A percentile compares a stretch with the other conserved stretches of the same genome.
These are phyloP conservation scores for Vicia villosa DNA, from an alignment of 306 rosid genomes.

Conservation along the genomic window DNA sequence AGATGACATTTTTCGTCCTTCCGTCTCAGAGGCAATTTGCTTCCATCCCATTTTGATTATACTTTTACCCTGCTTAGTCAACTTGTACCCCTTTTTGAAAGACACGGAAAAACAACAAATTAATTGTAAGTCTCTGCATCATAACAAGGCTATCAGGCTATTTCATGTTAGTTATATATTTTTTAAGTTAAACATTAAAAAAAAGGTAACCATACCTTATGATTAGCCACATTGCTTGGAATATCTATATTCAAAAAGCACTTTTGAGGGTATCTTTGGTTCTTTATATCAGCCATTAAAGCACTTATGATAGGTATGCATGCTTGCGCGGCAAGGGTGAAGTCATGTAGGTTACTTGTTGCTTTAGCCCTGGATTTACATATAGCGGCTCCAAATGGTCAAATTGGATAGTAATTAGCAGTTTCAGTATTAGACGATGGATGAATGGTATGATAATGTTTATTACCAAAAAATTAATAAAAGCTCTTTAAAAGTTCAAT, in stretches of 20 bases:
- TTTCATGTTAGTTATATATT: background rate
- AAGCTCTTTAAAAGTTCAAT: conserved; percentile 1
- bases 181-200: background rate
- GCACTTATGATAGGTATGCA: conserved; percentile 75
- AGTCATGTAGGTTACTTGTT: conserved; percentile 58
- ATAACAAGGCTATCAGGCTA: background rate
- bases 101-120: conserved; percentile 35
- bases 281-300: conserved; percentile 61
- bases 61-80: conserved; percentile 71
- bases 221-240: conserved; percentile 61
- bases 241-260: conserved; percentile 81
- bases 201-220: conserved; percentile 47
- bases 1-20: conserved; percentile 69
- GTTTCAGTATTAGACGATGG: background rate
- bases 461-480: background rate
- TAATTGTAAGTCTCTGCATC: conserved; percentile 20
- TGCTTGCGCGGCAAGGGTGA: conserved; percentile 79
- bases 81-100: conserved; percentile 69
- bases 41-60: conserved; percentile 64
- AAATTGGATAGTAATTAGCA: conserved; percentile 16
- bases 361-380: conserved; percentile 62
- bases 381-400: conserved; percentile 32
- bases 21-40: conserved; percentile 56
- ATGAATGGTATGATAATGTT: conserved; percentile 12
- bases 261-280: conserved; percentile 48